Evolutionary conservation across 768 basidiomycete species (phyloP).

Genomic region (Phaffia tasmanica): DNA sequence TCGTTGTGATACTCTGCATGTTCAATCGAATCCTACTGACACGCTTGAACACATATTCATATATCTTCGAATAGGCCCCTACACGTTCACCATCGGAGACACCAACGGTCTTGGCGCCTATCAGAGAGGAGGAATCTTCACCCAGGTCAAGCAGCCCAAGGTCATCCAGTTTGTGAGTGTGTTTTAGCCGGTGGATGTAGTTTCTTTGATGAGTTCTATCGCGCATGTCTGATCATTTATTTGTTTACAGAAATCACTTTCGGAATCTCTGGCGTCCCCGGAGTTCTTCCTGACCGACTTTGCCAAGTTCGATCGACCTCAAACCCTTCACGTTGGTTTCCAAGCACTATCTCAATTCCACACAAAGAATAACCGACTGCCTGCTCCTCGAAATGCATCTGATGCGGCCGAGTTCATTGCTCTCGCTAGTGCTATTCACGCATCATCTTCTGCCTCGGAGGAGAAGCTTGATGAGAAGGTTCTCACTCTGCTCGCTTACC

Average conservation of each 20-base stretch:
- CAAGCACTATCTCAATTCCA: constrained; percentile 77
- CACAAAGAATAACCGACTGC: constrained; percentile 52
- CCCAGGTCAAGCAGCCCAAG: constrained; percentile 99
- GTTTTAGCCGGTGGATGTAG: background rate
- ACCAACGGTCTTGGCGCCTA: constrained; percentile 68
- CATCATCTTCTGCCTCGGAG: constrained; percentile 38
- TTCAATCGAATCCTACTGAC: background rate
- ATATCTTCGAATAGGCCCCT: constrained; percentile 49
- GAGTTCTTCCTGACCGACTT: constrained; percentile 93
- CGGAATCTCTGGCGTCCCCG: constrained; percentile 67
- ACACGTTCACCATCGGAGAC: constrained; percentile 92
- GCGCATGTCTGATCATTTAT: background rate
- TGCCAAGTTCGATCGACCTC: constrained; percentile 87
- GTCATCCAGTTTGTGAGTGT: constrained; percentile 75
- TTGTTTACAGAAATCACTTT: constrained; percentile 67
- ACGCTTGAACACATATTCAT: background rate
- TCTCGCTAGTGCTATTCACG: constrained; percentile 59
- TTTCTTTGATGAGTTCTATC: background rate
- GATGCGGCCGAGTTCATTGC: constrained; percentile 65
- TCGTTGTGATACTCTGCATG: background rate
- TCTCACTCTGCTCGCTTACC: constrained; percentile 73
- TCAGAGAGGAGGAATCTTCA: constrained; percentile 81
- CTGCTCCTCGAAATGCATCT: constrained; percentile 65
- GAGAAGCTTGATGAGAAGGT: constrained; percentile 65
- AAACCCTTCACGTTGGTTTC: constrained; percentile 84